Base-by-base conservation (phyloP, 2,329 filamentous ascomycete genomes). In the Xenoacremonium recifei region DNA sequence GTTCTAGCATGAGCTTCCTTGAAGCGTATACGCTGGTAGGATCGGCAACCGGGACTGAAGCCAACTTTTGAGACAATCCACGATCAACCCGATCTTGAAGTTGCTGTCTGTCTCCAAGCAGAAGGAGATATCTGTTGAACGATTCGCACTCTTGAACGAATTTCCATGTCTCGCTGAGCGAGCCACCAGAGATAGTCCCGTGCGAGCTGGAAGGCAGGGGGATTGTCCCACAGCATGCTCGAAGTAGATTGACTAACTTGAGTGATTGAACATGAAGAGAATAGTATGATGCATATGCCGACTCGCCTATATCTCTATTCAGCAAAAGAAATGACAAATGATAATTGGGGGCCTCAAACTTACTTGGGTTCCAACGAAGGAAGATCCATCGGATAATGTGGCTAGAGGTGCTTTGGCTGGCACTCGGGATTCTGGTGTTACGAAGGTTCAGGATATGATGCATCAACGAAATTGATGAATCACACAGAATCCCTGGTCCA, bases 341-440 rank as follows among this genome's bases (percentile, higher is more conserved):
- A 32, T 15, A 32, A 32, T 11, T 13, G 23, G 23, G 9, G 23
- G 16, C 20, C 32, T 18, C 5, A 34, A 34, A 53, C 77, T 61
- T 71, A 92, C 88, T 83, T 50, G 90, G 86, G 51, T 82, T 83
- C 90, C 92, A 99, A 55, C 79, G 84, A 23, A 82, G 77, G 54
- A 90, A 83, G 2, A 93, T 64, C 93, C 93, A 99, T 54, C 82
- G 77, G 42, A 93, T 79, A 25, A 93, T 76, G 54, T 87, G 80
- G 49, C 82, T 85, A 27, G 81, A 83, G 4, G 83, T 85, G 29
- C 74, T 73, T 51, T 83, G 79, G 50, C 80, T 87, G 25, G 80
- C 79, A 44, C 79, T 84, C 2, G 88, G 85, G 33, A 85, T 80
- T 54, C 84, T 77, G 20, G 78, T 75, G 51, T 85, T 82, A 39